Percentiles rank a stretch among this genome's conserved stretches.
phyloP scores from a whole-genome alignment of 2,329 filamentous ascomycete genomes.

The Calonectria leucothoes region DNA sequence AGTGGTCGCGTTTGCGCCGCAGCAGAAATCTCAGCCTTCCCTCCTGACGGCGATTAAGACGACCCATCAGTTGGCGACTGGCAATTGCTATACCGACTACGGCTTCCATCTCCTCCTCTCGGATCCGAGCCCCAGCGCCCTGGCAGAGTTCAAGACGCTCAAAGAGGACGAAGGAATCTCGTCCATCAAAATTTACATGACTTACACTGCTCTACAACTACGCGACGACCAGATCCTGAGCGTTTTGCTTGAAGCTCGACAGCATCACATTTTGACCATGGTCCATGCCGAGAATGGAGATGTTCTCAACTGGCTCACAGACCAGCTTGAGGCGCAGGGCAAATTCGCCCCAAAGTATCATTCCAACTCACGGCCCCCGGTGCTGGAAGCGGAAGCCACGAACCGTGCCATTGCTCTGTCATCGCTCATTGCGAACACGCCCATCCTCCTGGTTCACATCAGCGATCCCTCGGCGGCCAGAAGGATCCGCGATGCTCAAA shows the following conservation, averaged over 20 bases:
- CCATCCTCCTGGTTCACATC: neutral
- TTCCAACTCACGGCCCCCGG: constrained; percentile 42
- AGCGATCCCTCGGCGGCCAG: neutral
- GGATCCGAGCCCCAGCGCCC: neutral
- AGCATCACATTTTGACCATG: constrained; percentile 60
- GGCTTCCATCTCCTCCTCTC: neutral
- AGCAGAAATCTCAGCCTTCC: neutral
- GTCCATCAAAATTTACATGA: constrained; percentile 1
- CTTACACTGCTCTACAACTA: neutral
- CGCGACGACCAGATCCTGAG: neutral
- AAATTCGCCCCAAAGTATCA: constrained; percentile 62
- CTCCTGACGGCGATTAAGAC: neutral
- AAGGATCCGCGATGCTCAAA: neutral
- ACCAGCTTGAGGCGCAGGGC: constrained; percentile 60
- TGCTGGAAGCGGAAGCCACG: neutral
- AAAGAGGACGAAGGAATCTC: neutral
- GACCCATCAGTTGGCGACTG: neutral
- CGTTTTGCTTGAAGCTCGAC: neutral
- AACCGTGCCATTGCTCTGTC: neutral
- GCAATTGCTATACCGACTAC: neutral
- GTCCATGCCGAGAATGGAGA: constrained; percentile 67
- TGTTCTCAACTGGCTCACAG: constrained; percentile 66
- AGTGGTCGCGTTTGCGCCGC: neutral
- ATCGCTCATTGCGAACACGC: neutral
- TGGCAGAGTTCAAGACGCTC: neutral